Conservation (phyloP, 2,329 filamentous ascomycete species). For the Microcera coccophila region DNA sequence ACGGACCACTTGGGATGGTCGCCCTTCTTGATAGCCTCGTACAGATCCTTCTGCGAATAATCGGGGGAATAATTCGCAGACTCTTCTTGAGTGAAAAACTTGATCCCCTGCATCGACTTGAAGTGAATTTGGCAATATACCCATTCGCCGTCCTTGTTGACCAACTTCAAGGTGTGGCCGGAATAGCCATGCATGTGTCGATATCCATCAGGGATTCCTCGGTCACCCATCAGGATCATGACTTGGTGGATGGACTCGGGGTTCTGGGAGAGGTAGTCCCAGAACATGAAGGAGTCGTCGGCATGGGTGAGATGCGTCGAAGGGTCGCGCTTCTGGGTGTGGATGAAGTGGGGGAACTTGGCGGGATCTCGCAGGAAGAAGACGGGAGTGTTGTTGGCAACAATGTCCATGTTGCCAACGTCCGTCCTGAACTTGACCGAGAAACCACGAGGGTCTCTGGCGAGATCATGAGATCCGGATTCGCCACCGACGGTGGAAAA, state of each 20-base stretch:
- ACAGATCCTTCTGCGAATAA: constrained; percentile 15
- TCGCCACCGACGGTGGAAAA: constrained; percentile 77
- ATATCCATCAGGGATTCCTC: constrained; percentile 52
- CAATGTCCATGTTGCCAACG: not conserved
- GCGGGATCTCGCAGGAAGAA: constrained; percentile 73
- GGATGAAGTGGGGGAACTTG: constrained; percentile 71
- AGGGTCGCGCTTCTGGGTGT: constrained; percentile 71
- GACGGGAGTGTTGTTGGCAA: constrained; percentile 57
- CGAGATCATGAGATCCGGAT: constrained; percentile 66
- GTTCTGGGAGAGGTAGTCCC: constrained; percentile 56
- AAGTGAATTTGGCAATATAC: constrained; percentile 10
- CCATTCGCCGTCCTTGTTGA: constrained; percentile 6
- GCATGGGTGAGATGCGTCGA: constrained; percentile 57
- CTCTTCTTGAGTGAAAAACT: constrained; percentile 15
- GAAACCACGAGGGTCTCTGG: constrained; percentile 69
- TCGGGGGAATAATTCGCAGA: not conserved
- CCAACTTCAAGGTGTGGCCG: constrained; percentile 8
- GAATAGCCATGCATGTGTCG: constrained; percentile 28
- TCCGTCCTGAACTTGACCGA: constrained; percentile 67
- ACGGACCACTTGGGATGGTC: constrained; percentile 53
- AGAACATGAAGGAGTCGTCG: not conserved
- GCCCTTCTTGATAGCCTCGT: constrained; percentile 12
- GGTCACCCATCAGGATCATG: constrained; percentile 56
- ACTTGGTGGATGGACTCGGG: constrained; percentile 55
- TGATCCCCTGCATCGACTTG: constrained; percentile 15